Evolutionary conservation across 192 early-diverging fungal species (phyloP), one percentile per base, ranked within the genome.

Genomic region (Gaertneriomyces sp.): DNA sequence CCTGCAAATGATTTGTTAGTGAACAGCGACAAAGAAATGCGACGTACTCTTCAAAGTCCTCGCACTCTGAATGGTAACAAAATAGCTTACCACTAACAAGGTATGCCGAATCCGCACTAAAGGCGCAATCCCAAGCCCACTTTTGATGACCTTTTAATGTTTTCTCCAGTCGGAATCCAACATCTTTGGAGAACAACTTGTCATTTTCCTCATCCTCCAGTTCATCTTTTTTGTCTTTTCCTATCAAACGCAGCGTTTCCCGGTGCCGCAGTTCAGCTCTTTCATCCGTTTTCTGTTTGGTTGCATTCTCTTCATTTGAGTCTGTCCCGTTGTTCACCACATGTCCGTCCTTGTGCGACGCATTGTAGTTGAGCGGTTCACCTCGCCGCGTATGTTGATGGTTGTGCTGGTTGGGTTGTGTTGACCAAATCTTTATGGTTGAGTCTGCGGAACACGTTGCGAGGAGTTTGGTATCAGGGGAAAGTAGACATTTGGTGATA

Each of bases 91-190:
- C 89, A 16, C 91, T 92, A 0, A 95, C 90, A 16, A 95, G 73
- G 70, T 93, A 93, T 10, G 91, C 93, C 12, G 93, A 95, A 64
- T 95, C 93, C 0, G 91, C 93, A 16, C 89, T 91, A 68, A 95
- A 95, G 0, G 90, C 87, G 68, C 88, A 90, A 73, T 95, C 93
- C 93, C 93, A 95, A 1, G 93, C 93, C 93, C 93, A 95, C 57
- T 89, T 76, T 57, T 88, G 84, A 74, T 95, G 93, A 4, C 91
- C 91, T 54, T 79, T 81, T 61, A 95, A 66, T 3, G 87, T 91
- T 68, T 89, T 88, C 44, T 87, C 84, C 45, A 90, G 75, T 14
- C 82, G 77, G 58, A 91, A 91, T 42, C 66, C 55, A n/a, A 72
- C 68, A 43, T 68, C 72, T 12, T 57, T 76, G 4, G 25, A 33